Evolutionary conservation across 2,329 filamentous ascomycete species (phyloP).

Genomic region (Cladorrhinum sp.): DNA sequence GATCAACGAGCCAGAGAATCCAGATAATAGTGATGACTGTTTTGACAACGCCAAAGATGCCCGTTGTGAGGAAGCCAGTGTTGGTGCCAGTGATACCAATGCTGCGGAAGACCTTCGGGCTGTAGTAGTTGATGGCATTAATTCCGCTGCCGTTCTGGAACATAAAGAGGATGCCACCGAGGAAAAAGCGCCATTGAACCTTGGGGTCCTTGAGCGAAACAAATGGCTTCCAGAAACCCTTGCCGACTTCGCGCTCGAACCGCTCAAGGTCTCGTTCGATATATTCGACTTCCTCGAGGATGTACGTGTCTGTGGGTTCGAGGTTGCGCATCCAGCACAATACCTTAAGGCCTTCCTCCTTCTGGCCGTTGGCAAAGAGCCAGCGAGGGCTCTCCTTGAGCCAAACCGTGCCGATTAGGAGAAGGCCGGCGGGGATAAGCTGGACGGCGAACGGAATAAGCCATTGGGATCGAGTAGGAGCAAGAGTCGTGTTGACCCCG

Average conservation of each 20-base stretch:
- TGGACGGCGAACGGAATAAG: constrained; percentile 64
- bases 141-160: constrained; percentile 77
- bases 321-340: constrained; percentile 66
- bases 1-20: constrained; percentile 67
- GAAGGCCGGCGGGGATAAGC: constrained; percentile 62
- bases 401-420: constrained; percentile 58
- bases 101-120: constrained; percentile 62
- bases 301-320: constrained; percentile 56
- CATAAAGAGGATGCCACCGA: constrained; percentile 71
- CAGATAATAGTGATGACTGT: constrained; percentile 66
- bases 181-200: constrained; percentile 68
- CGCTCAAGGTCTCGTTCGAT: constrained; percentile 69
- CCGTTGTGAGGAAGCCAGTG: constrained; percentile 58
- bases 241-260: constrained; percentile 60
- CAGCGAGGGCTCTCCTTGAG: constrained; percentile 67
- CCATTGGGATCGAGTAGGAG: constrained; percentile 54
- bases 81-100: constrained; percentile 46
- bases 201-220: constrained; percentile 51
- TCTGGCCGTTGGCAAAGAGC: constrained; percentile 61
- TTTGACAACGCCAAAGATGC: constrained; percentile 76
- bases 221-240: constrained; percentile 75
- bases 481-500: constrained; percentile 53
- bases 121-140: constrained; percentile 77
- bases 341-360: constrained; percentile 56
- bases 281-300: constrained; percentile 68